phyloP scores from a whole-genome alignment of 2,329 filamentous ascomycete genomes.

The Geoglossum cookeanum region DNA sequence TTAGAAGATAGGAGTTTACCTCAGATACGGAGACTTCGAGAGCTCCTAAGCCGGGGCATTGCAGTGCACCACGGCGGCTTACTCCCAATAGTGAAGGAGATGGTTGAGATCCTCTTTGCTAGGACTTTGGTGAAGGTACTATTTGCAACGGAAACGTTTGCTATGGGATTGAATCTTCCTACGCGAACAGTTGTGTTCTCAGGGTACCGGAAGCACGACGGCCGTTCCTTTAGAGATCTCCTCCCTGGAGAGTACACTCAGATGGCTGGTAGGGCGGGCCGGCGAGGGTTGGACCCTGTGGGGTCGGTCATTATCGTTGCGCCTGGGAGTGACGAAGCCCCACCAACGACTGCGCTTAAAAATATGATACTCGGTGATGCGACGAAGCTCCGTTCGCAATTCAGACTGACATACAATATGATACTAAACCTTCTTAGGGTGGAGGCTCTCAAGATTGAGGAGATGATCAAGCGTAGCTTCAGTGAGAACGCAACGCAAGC shows the following conservation, averaged over 20 bases:
- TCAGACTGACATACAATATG: conserved; percentile 98
- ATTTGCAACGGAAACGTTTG: conserved; percentile 95
- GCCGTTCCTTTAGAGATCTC: conserved; percentile 75
- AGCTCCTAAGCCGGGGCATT: conserved; percentile 71
- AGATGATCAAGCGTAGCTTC: conserved; percentile 99
- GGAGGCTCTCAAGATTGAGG: conserved; percentile 93
- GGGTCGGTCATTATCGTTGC: conserved; percentile 87
- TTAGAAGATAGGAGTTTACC: conserved; percentile 79
- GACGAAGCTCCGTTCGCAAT: conserved; percentile 87
- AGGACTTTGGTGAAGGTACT: conserved; percentile 90
- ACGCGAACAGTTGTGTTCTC: conserved; percentile 96
- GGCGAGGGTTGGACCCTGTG: conserved; percentile 79
- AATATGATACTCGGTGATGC: conserved; percentile 95
- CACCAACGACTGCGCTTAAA: conserved; percentile 61
- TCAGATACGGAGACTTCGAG: conserved; percentile 73
- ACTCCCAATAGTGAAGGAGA: conserved; percentile 89
- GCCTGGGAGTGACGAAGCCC: conserved; percentile 66
- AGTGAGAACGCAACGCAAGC: conserved; percentile 96
- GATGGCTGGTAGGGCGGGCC: conserved; percentile 89
- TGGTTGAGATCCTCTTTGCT: conserved; percentile 92
- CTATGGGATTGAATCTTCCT: conserved; percentile 91
- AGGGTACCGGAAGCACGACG: conserved; percentile 90
- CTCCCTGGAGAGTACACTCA: conserved; percentile 94
- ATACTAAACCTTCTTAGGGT: conserved; percentile 89
- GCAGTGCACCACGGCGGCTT: conserved; percentile 93